Base-by-base conservation (phyloP, 352 stramenopile species). In the Pythium insidiosum region DNA sequence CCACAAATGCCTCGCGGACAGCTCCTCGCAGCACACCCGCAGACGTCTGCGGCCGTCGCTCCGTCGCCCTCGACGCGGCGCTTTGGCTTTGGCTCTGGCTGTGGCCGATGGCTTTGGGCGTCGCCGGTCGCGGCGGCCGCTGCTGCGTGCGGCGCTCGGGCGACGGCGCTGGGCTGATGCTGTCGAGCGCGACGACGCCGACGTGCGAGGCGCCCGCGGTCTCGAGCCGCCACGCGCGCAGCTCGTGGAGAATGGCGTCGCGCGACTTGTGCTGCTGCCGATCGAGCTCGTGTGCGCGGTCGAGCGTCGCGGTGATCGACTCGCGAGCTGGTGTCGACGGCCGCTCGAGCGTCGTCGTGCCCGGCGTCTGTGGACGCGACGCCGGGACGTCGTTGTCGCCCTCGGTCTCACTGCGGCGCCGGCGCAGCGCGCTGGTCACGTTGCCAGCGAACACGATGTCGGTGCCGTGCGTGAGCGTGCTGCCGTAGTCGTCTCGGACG, bases 361-460 rank as follows among this genome's bases (percentile, higher is more conserved):
- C 33, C 37, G 18, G 24, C 5, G n/a, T 9, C n/a, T n/a, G n/a
- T n/a, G n/a, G n/a, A n/a, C n/a, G n/a, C 20, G 18, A 15, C 35
- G 13, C 18, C 9, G 19, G 4, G 5, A 31, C 26, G 20, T 50
- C n/a, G 28, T 33, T 33, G 16, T 73, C 56, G 1, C 53, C 38
- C 49, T 87, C 71, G 15, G 61, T 72, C 53, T 89, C 76, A 35
- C 64, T 80, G 24, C 79, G 63, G 42, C 85, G 77, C 5, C 78
- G 66, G 11, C 83, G 71, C 40, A 94, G 48, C 3, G 83, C 73
- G 18, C 78, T 90, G 2, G 81, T 89, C n/a, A 93, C 72, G 53
- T 93, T 94, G 33, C 84, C 84, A 2, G 84, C 83, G 59, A 95
- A 91, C 2, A 93, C 80, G 24, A 94, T 85, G 38, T 87, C 71